Evolutionary conservation across 192 early-diverging fungal species (phyloP).

Genomic region (Ambispora gerdemannii): DNA sequence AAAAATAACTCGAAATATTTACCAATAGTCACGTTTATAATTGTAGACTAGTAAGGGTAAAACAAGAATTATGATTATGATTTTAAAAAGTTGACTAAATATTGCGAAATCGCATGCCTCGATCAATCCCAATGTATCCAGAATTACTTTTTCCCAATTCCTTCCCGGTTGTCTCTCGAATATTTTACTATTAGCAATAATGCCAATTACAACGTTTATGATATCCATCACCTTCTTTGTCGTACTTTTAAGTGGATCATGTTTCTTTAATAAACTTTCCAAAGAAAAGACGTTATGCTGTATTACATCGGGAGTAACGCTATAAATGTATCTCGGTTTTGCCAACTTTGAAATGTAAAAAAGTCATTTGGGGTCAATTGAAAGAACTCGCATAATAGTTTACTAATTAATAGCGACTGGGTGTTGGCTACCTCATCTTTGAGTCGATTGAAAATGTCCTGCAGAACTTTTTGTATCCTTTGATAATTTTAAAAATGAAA

Average conservation of each 20-base stretch:
- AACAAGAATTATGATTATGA: not conserved
- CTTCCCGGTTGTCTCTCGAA: not conserved
- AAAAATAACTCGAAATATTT: not conserved
- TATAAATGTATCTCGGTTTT: not conserved
- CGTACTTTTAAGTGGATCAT: not conserved
- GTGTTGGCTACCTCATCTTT: conserved; percentile 7
- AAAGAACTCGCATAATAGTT: too few relatives aligned
- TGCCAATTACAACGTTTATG: not conserved
- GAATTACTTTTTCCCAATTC: conserved; percentile 17
- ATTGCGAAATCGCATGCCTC: not conserved
- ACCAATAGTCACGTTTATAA: not conserved
- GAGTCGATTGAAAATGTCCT: conserved; percentile 2
- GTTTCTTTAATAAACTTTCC: not conserved
- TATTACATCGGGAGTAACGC: not conserved
- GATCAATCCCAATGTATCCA: conserved; percentile 10
- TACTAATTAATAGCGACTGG: too few relatives aligned
- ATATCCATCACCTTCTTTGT: not conserved
- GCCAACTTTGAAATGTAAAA: too few relatives aligned
- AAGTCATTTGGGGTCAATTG: too few relatives aligned
- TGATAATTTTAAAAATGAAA: not conserved
- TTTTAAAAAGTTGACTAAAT: not conserved
- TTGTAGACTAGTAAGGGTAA: not conserved
- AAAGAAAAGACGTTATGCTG: not conserved
- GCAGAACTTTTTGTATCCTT: conserved; percentile 17
- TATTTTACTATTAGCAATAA: not conserved